Evolutionary conservation across 495 filamentous ascomycete genomes (phyloP).

Genomic region (Trichoderma asperelloides): DNA sequence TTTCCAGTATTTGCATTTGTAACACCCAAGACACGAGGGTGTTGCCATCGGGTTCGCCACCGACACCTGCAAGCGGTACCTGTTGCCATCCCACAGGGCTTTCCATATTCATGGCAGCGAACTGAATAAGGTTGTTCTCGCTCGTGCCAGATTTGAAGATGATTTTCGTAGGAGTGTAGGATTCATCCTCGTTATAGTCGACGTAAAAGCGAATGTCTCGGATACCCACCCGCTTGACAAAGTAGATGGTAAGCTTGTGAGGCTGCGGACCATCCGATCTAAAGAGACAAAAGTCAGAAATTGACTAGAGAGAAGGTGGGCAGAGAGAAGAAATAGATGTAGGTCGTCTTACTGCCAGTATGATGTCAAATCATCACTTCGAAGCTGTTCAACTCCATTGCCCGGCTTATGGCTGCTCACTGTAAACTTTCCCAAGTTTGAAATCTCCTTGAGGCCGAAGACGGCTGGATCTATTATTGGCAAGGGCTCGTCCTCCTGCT

Average conservation of each 20-base stretch:
- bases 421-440: slow-evolving; percentile 86
- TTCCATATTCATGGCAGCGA: slow-evolving; percentile 67
- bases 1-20: slow-evolving; percentile 81
- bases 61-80: slow-evolving; percentile 63
- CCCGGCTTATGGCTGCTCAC: slow-evolving; percentile 87
- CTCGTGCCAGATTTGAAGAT: slow-evolving; percentile 77
- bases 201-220: slow-evolving; percentile 77
- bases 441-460: slow-evolving; percentile 77
- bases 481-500: neutral
- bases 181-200: slow-evolving; percentile 86
- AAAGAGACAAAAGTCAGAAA: slow-evolving; percentile 12
- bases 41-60: slow-evolving; percentile 50
- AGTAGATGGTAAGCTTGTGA: slow-evolving; percentile 88
- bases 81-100: slow-evolving; percentile 85
- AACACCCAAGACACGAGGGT: slow-evolving; percentile 78
- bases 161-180: slow-evolving; percentile 93
- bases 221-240: slow-evolving; percentile 85
- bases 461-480: slow-evolving; percentile 25
- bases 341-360: slow-evolving; percentile 71
- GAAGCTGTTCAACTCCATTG: slow-evolving; percentile 77
- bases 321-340: neutral
- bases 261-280: slow-evolving; percentile 92
- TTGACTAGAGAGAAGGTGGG: neutral
- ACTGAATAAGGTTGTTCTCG: slow-evolving; percentile 76
- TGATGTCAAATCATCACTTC: slow-evolving; percentile 63